Percentiles rank a stretch among this genome's conserved stretches.
Conservation (phyloP, 192 early-diverging fungal species). For the Coemansia sp. region DNA sequence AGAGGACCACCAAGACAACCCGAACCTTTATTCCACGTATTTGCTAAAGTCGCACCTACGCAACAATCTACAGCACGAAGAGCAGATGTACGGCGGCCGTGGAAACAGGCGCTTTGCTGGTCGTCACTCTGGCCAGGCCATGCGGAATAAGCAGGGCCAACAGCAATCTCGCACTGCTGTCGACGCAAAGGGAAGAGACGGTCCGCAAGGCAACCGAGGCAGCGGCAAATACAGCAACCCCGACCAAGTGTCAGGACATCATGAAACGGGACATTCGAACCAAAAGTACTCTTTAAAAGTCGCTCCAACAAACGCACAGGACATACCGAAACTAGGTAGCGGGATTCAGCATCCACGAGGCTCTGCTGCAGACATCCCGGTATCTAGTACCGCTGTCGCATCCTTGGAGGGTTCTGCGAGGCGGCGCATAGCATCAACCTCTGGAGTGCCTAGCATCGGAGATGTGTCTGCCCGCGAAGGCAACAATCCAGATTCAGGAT, state of each 20-base stretch:
- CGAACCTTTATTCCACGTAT: slow-evolving; percentile 49
- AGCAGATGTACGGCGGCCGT: slow-evolving; percentile 1
- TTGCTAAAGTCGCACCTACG: slow-evolving; percentile 54
- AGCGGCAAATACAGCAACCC: not conserved
- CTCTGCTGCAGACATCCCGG: not conserved
- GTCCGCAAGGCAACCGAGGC: not conserved
- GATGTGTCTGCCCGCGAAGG: not conserved
- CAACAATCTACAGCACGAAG: slow-evolving; percentile 33
- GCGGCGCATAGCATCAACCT: slow-evolving; percentile 1
- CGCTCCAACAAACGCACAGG: not conserved
- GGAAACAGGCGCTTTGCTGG: slow-evolving; percentile 18
- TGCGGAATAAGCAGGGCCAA: not conserved
- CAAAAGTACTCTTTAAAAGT: not conserved
- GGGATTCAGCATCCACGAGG: not conserved
- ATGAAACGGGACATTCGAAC: not conserved
- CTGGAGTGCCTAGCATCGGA: not conserved
- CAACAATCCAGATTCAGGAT: not conserved
- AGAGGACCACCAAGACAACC: slow-evolving; percentile 11
- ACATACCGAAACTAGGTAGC: not conserved
- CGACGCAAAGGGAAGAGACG: not conserved
- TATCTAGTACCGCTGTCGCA: not conserved
- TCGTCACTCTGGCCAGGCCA: slow-evolving; percentile 16
- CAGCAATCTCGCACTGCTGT: not conserved
- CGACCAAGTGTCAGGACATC: not conserved
- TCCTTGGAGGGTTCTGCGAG: not conserved